These are phyloP conservation scores for Nasturtium officinale DNA, from an alignment of 345 rosid genomes.

Conservation along the genomic window DNA sequence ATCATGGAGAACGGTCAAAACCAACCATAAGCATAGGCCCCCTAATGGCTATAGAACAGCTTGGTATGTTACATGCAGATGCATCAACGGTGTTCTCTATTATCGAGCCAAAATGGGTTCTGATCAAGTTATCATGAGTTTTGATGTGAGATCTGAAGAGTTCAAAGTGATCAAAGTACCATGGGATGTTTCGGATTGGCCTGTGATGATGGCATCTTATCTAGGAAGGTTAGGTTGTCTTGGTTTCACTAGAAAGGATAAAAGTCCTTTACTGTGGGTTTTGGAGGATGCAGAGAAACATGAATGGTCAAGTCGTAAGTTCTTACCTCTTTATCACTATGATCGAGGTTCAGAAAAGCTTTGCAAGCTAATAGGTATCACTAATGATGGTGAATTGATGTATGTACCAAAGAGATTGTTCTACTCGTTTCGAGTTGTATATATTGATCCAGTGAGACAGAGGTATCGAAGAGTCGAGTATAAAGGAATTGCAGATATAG, in stretches of 20 bases:
- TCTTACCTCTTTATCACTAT: conserved; percentile 18
- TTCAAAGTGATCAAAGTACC: background rate
- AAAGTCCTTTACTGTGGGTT: background rate
- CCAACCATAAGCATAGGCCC: background rate
- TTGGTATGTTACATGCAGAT: too few relatives aligned
- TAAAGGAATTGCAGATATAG: background rate
- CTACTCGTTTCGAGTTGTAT: background rate
- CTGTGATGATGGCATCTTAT: background rate
- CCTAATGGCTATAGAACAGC: accelerated
- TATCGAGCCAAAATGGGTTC: background rate
- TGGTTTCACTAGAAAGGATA: background rate
- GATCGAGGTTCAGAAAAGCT: background rate
- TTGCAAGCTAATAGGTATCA: conserved; percentile 6
- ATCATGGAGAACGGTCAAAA: conserved; percentile 6
- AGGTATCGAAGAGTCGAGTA: background rate
- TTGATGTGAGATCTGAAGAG: conserved; percentile 11
- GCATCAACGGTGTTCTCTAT: conserved; percentile 15
- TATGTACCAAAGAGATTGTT: background rate
- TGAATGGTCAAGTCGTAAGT: background rate
- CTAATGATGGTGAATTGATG: conserved; percentile 21
- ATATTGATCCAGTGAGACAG: conserved; percentile 1
- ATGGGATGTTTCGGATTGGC: background rate
- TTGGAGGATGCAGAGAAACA: conserved; percentile 3
- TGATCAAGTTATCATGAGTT: background rate
- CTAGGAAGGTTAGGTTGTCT: conserved; percentile 23